phyloP scores from a whole-genome alignment of 371 early-diverging fungal genomes.

The Nematocida homosporus region DNA sequence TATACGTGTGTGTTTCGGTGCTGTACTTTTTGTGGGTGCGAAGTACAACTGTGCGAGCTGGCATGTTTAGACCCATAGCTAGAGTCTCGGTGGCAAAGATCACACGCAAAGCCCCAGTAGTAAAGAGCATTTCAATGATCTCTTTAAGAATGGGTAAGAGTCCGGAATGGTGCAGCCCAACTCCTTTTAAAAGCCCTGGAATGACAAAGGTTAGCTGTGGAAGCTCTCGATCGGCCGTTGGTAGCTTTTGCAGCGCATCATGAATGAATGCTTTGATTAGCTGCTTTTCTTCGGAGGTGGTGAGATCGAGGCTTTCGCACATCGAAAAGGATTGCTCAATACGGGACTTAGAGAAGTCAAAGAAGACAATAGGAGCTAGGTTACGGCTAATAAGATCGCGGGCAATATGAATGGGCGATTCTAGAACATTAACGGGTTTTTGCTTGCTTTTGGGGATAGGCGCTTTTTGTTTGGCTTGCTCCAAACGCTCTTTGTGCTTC shows the following conservation, averaged over 20 bases:
- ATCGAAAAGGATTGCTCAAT: slow-evolving; percentile 60
- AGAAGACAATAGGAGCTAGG: slow-evolving; percentile 63
- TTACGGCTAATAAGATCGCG: slow-evolving; percentile 54
- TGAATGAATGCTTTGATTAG: slow-evolving; percentile 56
- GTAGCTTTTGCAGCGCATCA: slow-evolving; percentile 57
- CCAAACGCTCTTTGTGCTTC: slow-evolving; percentile 11
- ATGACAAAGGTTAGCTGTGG: slow-evolving; percentile 83
- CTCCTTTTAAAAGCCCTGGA: slow-evolving; percentile 78
- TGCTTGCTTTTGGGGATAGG: slow-evolving; percentile 52
- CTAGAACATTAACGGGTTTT: slow-evolving; percentile 37
- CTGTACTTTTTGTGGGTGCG: slow-evolving; percentile 75
- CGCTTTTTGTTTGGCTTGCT: not conserved
- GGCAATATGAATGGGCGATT: slow-evolving; percentile 58
- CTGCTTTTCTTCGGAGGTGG: slow-evolving; percentile 58
- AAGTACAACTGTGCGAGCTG: slow-evolving; percentile 87
- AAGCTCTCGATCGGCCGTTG: slow-evolving; percentile 68
- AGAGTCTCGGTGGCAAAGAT: slow-evolving; percentile 88
- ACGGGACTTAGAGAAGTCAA: slow-evolving; percentile 63
- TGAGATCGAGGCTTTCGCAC: slow-evolving; percentile 56
- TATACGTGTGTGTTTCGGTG: slow-evolving; percentile 68
- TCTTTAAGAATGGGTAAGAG: slow-evolving; percentile 95
- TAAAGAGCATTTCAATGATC: slow-evolving; percentile 85
- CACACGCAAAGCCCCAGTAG: slow-evolving; percentile 80
- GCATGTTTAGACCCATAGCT: slow-evolving; percentile 98
- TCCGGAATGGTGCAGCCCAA: slow-evolving; percentile 93